Conservation (phyloP, 768 basidiomycete genomes). For the Leccinum truebloodii region DNA sequence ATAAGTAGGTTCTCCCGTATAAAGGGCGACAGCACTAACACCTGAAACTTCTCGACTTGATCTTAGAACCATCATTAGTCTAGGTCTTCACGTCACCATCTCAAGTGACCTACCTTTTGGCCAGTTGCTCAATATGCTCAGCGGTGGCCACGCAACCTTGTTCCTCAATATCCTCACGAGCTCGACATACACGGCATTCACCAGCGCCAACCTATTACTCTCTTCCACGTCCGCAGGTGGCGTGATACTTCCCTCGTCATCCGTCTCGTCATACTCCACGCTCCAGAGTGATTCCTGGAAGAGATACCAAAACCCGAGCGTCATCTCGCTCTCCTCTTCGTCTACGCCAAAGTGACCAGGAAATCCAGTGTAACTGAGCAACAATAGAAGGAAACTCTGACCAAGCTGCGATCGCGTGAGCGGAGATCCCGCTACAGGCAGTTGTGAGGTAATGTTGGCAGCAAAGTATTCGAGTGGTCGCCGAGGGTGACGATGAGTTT, state of each 20-base stretch:
- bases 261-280: constrained; percentile 50
- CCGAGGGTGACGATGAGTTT: constrained; percentile 81
- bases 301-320: constrained; percentile 86
- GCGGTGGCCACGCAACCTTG: constrained; percentile 75
- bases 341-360: constrained; percentile 80
- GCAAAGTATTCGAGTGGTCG: constrained; percentile 83
- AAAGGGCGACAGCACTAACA: constrained; percentile 46
- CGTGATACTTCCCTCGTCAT: constrained; percentile 30
- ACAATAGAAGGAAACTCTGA: constrained; percentile 68
- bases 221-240: constrained; percentile 27
- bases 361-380: constrained; percentile 73
- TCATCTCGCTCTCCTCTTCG: constrained; percentile 87
- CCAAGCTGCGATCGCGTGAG: constrained; percentile 52
- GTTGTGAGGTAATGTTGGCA: constrained; percentile 55
- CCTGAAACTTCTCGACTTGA: constrained; percentile 75
- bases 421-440: constrained; percentile 35
- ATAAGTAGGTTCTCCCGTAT: constrained; percentile 1
- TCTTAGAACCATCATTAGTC: constrained; percentile 45
- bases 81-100: not conserved
- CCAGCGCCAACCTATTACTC: constrained; percentile 49
- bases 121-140: constrained; percentile 50
- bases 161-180: constrained; percentile 67
- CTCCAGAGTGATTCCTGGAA: constrained; percentile 87
- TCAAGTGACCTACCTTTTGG: constrained; percentile 55
- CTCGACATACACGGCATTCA: constrained; percentile 78